phyloP scores from a whole-genome alignment of 495 filamentous ascomycete species.

The Geoglossum glabrum region DNA sequence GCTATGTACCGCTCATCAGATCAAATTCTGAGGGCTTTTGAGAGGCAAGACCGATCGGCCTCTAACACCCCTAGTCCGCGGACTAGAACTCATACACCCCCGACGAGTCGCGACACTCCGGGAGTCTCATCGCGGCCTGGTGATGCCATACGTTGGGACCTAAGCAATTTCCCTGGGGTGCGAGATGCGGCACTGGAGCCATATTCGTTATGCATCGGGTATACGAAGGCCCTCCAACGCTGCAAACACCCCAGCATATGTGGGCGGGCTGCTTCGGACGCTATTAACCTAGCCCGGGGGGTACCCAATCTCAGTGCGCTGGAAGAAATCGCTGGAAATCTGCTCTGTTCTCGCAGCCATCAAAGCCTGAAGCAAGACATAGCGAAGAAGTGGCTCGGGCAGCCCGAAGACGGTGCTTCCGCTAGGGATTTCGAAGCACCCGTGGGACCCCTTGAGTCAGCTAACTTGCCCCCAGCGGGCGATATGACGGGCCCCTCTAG shows the following conservation, averaged over 20 bases:
- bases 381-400: neutral
- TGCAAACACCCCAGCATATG: neutral
- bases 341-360: neutral
- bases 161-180: neutral
- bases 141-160: neutral
- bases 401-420: neutral
- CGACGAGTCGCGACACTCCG: too few species aligned
- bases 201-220: neutral
- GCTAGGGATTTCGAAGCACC: neutral
- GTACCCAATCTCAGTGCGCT: neutral
- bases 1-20: too few species aligned
- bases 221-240: neutral
- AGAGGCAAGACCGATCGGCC: too few species aligned
- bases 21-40: too few species aligned
- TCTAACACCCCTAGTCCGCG: too few species aligned
- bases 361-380: neutral
- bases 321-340: neutral
- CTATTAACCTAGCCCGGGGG: neutral
- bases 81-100: too few species aligned
- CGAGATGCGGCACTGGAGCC: neutral
- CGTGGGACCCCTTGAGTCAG: neutral
- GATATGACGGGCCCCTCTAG: neutral
- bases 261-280: neutral
- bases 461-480: neutral
- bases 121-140: neutral